These are phyloP conservation scores for Aureobasidium melanogenum DNA, from an alignment of 2,329 filamentous ascomycete genomes.

Conservation along the genomic window DNA sequence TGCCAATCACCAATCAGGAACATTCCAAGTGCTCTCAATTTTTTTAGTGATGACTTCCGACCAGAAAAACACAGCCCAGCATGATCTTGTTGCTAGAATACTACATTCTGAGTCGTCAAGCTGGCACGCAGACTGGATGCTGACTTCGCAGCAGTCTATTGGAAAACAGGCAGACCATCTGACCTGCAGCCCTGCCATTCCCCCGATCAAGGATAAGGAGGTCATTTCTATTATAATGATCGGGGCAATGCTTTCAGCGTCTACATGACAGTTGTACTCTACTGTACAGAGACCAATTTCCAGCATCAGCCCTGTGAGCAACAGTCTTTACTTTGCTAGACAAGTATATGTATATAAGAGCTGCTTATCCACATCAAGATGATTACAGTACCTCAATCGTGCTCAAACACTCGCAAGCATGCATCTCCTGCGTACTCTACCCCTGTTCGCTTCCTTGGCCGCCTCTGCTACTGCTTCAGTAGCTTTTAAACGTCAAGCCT, in stretches of 20 bases:
- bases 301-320: background rate
- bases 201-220: background rate
- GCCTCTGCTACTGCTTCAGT: constrained; percentile 4
- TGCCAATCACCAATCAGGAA: background rate
- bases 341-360: background rate
- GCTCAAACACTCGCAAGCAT: background rate
- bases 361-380: background rate
- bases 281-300: background rate
- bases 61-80: too few species aligned
- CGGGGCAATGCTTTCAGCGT: background rate
- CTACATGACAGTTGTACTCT: background rate
- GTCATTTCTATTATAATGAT: background rate
- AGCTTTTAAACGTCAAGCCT: background rate
- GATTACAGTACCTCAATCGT: constrained; percentile 3
- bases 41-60: background rate
- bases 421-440: background rate
- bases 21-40: background rate
- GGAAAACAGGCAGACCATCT: constrained; percentile 4
- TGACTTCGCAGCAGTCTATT: constrained; percentile 4
- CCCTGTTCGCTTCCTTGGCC: background rate
- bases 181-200: background rate
- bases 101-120: background rate
- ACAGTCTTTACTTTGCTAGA: background rate
- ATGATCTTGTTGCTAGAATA: background rate
- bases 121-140: background rate